Evolutionary conservation across 2,329 filamentous ascomycete genomes (phyloP), one percentile per base, ranked within the genome.

Genomic region (Botrytis aclada): DNA sequence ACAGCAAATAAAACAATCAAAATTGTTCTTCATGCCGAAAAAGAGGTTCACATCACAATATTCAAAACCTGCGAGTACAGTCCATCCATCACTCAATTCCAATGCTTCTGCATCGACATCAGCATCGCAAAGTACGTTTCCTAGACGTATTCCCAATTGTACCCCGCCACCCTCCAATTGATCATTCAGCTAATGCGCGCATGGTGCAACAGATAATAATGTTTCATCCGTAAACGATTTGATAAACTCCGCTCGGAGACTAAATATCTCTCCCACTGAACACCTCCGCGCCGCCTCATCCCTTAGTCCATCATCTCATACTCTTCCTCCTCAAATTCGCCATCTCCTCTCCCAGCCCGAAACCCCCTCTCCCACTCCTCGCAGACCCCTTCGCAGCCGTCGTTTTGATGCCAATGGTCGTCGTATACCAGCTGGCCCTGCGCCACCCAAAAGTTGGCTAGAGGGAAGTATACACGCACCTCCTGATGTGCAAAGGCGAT

Each of bases 301-400:
- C 5, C 65, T 73, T 14, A 75, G 47, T 51, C 71, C 76, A 10
- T 74, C 74, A 41, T 67, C 74, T 45, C 88, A 87, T n/a, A 89
- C 86, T 74, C 84, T 91, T 3, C 89, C 88, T 70, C 88, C 89
- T 7, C 82, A 84, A 70, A 85, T 91, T 77, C 86, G 88, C 74
- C 84, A 86, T 74, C 86, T 90, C 74, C 85, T 91, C 69, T 85
- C 88, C 77, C 84, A 89, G 72, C 88, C 88, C 73, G 88, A 89
- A 77, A 86, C 86, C 41, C 16, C 88, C 86, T 41, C 80, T 80
- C 39, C 86, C 8, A 47, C 34, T 61, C 70, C 87, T 39, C 84
- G 87, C 63, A 70, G 67, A 34, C 74, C 76, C 70, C 69, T 74
- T 34, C 75, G 76, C 72, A 72, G 16, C 25, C 83, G 84, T 61